Evolutionary conservation across 768 basidiomycete genomes (phyloP), one percentile per base, ranked within the genome.

Genomic region (Panellus pusillus): DNA sequence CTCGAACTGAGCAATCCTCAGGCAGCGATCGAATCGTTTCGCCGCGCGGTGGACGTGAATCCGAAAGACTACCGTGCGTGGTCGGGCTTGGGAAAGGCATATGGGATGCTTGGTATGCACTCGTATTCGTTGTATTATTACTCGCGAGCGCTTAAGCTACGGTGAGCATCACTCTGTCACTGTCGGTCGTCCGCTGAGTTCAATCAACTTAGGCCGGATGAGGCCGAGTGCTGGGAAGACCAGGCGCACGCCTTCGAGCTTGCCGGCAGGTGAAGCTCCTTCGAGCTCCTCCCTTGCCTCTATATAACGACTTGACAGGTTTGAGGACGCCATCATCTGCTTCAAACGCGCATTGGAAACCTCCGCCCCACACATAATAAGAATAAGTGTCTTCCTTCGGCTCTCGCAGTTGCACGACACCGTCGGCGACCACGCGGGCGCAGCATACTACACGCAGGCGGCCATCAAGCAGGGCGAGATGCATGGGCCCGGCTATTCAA

Each of bases 11-110:
- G 86, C 67, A 91, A 92, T 66, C 81, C 84, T 9, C 87, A 90
- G 65, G 90, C 89, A 1, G 90, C 89, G 1, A 87, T 91, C 32
- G 90, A 91, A 63, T 84, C 88, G 18, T 91, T 91, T 63, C 76
- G 89, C 31, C 77, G 87, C 59, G 90, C 89, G n/a, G 78, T 90
- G 49, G 89, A 90, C 57, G 80, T 88, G 59, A 89, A 89, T 61
- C 78, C 83, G 50, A 89, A 89, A 61, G 89, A 92, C 66, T 89
- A 88, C 62, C 73, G 89, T 45, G 89, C 88, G 1, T 92, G 89
- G 89, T 88, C 86, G 63, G 89, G 89, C 29, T 77, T 92, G 32
- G 89, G 89, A 12, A 89, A 91, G 61, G 84, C 88, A 27, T 92
- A 91, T 65, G 86, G 87, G 58, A 72, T 88, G 11, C 71, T 91